Conservation (phyloP, 2,329 filamentous ascomycete species). For the Anisogramma anomala region DNA sequence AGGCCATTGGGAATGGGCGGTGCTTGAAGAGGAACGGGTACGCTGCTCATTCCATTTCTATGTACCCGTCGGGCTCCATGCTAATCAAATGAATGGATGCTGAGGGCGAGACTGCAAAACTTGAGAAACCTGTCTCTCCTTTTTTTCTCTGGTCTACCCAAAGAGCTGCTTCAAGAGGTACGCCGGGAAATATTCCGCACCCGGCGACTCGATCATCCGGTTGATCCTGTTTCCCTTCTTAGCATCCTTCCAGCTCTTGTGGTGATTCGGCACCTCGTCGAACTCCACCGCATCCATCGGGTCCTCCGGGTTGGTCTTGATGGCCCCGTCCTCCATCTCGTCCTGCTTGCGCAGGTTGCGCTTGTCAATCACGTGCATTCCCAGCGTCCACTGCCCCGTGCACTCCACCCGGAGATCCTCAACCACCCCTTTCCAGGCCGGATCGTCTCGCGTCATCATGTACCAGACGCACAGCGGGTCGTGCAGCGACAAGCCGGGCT, state of each 20-base stretch:
- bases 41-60: not conserved
- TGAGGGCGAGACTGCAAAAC: not conserved
- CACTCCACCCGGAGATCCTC: conserved; percentile 89
- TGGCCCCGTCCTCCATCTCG: conserved; percentile 22
- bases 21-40: not conserved
- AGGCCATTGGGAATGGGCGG: not conserved
- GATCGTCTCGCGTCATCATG: conserved; percentile 49
- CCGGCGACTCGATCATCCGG: conserved; percentile 60
- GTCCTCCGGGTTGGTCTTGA: conserved; percentile 27
- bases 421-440: conserved; percentile 44
- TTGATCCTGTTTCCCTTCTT: conserved; percentile 69
- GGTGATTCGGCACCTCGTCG: conserved; percentile 56
- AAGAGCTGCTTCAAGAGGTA: conserved; percentile 57
- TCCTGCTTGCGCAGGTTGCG: conserved; percentile 46
- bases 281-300: conserved; percentile 35
- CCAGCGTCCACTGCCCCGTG: conserved; percentile 83
- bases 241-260: conserved; percentile 61
- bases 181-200: conserved; percentile 52
- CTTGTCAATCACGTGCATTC: conserved; percentile 77
- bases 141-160: conserved; percentile 23
- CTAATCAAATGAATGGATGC: not conserved
- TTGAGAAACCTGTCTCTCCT: not conserved
- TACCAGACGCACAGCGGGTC: conserved; percentile 76
- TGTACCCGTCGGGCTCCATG: not conserved
- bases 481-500: conserved; percentile 56